Evolutionary conservation across 306 rosid genomes (phyloP), one percentile per base, ranked within the genome.

Genomic region (Medicago lupulina): DNA sequence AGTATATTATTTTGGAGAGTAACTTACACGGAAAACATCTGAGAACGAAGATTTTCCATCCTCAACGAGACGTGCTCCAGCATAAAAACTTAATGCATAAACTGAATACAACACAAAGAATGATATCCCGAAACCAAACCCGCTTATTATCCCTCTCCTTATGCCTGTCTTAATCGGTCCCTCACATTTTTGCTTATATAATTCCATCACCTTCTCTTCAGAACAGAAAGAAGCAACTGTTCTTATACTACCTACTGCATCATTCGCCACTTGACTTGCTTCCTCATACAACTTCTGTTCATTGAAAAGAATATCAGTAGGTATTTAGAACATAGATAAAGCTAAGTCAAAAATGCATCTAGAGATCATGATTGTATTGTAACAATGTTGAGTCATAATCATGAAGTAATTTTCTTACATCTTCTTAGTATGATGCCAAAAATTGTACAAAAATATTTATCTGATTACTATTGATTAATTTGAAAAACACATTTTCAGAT

Each of bases 201-300:
- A 65, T 6, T 83, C 79, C 88, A 92, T 88, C 82, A 93, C 90
- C 83, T 89, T 90, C 75, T 89, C 93, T 80, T 93, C 95, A 17
- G 96, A 96, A 86, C 98, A 89, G 83, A 90, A 90, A 55, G 98
- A 86, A 66, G 96, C 88, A 72, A 93, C 85, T 53, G 96, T 93
- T 73, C 96, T 83, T 31, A 92, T 92, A 70, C 91, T 90, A 43
- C 96, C 96, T 2, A 88, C 96, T 3, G 96, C 97, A 54, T 93
- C 95, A 60, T 70, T 93, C 4, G 95, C 96, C 9, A 90, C 88
- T 72, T 93, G 89, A 76, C 98, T 93, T 8, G 98, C 96, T 60
- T 86, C 96, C 85, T 90, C 98, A 2, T 93, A 89, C 90, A 90
- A 71, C 78, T 80, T 80, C 90, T 88, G 88, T 23, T 4, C 51